A percentile compares a stretch with the other conserved stretches of the same genome.
These are phyloP conservation scores for Drosera spatulata DNA, from an alignment of 179 eudicot species.

Conservation along the genomic window DNA sequence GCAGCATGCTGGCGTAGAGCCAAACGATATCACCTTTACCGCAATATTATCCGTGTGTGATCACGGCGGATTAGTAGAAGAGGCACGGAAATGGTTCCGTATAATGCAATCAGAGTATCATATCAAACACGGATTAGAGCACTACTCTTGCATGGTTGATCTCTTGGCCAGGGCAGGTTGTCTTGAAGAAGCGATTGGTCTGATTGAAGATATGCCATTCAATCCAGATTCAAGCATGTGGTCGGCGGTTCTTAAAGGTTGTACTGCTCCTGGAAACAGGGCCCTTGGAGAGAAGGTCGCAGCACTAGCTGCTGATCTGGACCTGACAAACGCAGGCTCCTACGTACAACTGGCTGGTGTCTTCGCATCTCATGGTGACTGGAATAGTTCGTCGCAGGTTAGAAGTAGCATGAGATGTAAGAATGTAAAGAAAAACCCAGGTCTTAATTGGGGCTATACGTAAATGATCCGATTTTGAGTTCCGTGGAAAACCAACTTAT, in stretches of 20 bases:
- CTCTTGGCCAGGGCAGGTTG: slow-evolving; percentile 73
- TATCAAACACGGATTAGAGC: slow-evolving; percentile 59
- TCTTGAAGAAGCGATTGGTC: slow-evolving; percentile 45
- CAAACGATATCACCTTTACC: slow-evolving; percentile 55
- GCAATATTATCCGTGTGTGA: slow-evolving; percentile 75
- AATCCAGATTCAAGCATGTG: slow-evolving; percentile 57
- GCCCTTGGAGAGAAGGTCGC: slow-evolving; percentile 47
- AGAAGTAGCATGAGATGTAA: slow-evolving; percentile 54
- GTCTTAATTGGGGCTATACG: slow-evolving; percentile 58
- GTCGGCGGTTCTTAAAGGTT: slow-evolving; percentile 72
- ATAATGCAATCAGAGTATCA: slow-evolving; percentile 53
- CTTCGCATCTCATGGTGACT: slow-evolving; percentile 64
- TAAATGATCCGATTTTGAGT: background rate
- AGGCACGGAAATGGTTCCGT: slow-evolving; percentile 71
- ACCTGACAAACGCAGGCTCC: slow-evolving; percentile 63
- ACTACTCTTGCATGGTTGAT: slow-evolving; percentile 88
- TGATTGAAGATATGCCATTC: slow-evolving; percentile 53
- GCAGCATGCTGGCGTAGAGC: slow-evolving; percentile 34
- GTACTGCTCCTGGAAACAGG: slow-evolving; percentile 58
- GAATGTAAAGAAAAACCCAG: slow-evolving; percentile 48
- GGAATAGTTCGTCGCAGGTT: slow-evolving; percentile 52
- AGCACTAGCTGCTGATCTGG: slow-evolving; percentile 38
- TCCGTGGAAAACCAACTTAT: too few relatives aligned
- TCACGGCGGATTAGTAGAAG: slow-evolving; percentile 75
- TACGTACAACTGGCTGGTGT: slow-evolving; percentile 65